These are phyloP conservation scores for Dryas drummondii DNA, from an alignment of 306 rosid species.

Conservation along the genomic window DNA sequence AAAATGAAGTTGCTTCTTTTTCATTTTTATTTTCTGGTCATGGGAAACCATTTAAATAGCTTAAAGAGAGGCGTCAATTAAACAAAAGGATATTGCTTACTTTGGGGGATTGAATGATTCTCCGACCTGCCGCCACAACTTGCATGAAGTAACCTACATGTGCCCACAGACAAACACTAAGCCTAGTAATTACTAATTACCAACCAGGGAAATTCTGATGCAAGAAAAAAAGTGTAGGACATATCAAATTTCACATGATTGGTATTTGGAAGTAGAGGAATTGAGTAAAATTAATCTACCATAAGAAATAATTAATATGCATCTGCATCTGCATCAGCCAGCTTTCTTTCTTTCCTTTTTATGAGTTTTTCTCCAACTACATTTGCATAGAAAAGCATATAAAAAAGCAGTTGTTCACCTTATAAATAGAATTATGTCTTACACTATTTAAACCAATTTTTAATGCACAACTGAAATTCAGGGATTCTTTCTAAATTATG, in stretches of 20 bases:
- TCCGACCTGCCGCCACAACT: conserved; percentile 85
- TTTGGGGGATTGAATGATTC: conserved; percentile 81
- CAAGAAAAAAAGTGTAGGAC: background rate
- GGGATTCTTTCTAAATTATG: background rate
- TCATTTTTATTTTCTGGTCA: background rate
- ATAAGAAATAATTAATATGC: background rate
- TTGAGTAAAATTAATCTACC: background rate
- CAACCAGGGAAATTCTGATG: background rate
- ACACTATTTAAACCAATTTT: background rate
- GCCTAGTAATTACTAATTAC: background rate
- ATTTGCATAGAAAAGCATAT: background rate
- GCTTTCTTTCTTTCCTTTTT: background rate
- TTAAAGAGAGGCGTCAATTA: background rate
- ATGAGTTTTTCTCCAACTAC: background rate
- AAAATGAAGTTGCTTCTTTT: conserved; percentile 10
- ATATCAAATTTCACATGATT: background rate
- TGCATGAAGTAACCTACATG: conserved; percentile 67
- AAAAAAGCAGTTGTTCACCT: background rate
- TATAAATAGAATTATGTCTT: background rate
- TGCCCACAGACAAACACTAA: conserved; percentile 18
- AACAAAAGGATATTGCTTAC: conserved; percentile 39
- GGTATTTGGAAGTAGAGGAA: background rate
- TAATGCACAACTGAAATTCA: background rate
- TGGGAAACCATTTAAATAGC: background rate
- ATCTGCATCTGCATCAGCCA: background rate